These are phyloP conservation scores for Globisporangium barbulae DNA, from an alignment of 352 stramenopile species.

Conservation along the genomic window DNA sequence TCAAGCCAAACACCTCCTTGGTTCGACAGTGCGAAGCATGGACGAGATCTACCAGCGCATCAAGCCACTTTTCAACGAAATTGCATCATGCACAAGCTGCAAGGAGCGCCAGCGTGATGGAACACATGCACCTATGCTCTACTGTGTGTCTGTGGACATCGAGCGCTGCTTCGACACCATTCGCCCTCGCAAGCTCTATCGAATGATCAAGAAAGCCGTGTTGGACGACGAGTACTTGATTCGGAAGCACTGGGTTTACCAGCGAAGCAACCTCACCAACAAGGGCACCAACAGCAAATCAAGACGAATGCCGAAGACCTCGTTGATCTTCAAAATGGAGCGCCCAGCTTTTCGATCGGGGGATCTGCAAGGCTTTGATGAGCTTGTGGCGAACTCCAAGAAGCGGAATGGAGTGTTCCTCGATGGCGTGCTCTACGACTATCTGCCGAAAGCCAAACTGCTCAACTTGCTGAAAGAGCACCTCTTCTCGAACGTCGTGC, in stretches of 20 bases:
- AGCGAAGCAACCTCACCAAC: conserved; percentile 27
- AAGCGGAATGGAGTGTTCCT: conserved; percentile 57
- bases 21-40: conserved; percentile 56
- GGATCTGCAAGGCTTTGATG: conserved; percentile 48
- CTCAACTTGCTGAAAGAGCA: conserved; percentile 63
- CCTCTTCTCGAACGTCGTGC: conserved; percentile 50
- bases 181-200: conserved; percentile 53
- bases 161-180: conserved; percentile 84
- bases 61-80: conserved; percentile 36
- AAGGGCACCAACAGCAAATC: conserved; percentile 6
- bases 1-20: conserved; percentile 45
- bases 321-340: conserved; percentile 61
- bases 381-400: conserved; percentile 34
- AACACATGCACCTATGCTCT: conserved; percentile 22
- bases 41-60: conserved; percentile 64
- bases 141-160: conserved; percentile 72
- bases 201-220: conserved; percentile 60
- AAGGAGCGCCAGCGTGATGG: conserved; percentile 10
- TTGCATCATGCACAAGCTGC: conserved; percentile 32
- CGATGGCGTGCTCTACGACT: conserved; percentile 79
- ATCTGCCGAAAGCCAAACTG: conserved; percentile 46
- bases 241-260: conserved; percentile 70
- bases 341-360: conserved; percentile 50
- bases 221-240: conserved; percentile 74
- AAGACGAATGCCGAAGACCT: background rate